Evolutionary conservation across 768 basidiomycete genomes (phyloP).

Genomic region (Ramaria sp.): DNA sequence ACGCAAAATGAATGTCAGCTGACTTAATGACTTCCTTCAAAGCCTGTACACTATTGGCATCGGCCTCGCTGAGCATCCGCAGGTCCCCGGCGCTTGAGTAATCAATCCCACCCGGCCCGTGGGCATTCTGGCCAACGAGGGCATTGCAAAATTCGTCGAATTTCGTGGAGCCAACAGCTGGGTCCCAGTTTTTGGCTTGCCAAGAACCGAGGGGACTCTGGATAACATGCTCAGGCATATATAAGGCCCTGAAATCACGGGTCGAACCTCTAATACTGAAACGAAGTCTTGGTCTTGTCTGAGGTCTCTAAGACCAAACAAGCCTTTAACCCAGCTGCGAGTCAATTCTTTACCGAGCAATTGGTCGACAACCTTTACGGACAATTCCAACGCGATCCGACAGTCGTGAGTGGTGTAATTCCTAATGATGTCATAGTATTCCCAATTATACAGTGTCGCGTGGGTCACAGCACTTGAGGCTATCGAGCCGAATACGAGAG

Average conservation of each 20-base stretch:
- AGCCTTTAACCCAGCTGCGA: slow-evolving; percentile 47
- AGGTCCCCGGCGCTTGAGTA: slow-evolving; percentile 8
- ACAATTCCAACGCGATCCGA: slow-evolving; percentile 42
- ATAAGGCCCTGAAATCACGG: slow-evolving; percentile 16
- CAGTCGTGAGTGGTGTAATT: slow-evolving; percentile 55
- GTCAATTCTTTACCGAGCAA: slow-evolving; percentile 39
- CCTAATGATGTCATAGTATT: slow-evolving; percentile 81
- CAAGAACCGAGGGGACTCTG: slow-evolving; percentile 58
- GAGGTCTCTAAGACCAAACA: slow-evolving; percentile 67
- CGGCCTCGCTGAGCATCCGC: slow-evolving; percentile 35
- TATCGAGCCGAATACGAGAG: slow-evolving; percentile 83
- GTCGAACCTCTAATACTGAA: slow-evolving; percentile 48
- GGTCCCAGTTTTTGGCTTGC: slow-evolving; percentile 88
- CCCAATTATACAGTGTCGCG: slow-evolving; percentile 70
- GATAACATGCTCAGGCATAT: slow-evolving; percentile 1
- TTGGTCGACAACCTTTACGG: slow-evolving; percentile 50
- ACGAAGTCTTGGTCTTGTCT: slow-evolving; percentile 72
- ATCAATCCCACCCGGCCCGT: slow-evolving; percentile 17
- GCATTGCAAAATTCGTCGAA: slow-evolving; percentile 64
- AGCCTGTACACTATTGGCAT: slow-evolving; percentile 13
- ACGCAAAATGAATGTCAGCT: slow-evolving; percentile 31
- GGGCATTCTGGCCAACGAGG: slow-evolving; percentile 34
- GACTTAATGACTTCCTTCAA: neutral
- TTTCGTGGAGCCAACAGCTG: slow-evolving; percentile 42
- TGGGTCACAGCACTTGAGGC: slow-evolving; percentile 89